A percentile compares a stretch with the other conserved stretches of the same genome.
phyloP scores from a whole-genome alignment of 169 alveolate genomes.

The Cryptosporidium canis region DNA sequence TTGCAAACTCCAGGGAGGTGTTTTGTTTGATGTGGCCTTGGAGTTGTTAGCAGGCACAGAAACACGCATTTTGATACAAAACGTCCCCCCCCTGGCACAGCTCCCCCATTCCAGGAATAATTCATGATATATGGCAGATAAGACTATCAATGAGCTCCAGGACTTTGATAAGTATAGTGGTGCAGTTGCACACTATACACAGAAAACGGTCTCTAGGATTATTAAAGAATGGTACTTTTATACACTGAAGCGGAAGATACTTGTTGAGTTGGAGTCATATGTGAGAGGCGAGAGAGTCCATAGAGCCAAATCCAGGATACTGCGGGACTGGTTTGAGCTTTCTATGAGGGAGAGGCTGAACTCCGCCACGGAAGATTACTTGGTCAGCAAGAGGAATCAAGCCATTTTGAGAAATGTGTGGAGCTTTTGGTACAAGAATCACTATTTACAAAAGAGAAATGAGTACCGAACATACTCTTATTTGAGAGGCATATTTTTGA shows the following conservation, averaged over 20 bases:
- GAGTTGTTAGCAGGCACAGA: not conserved
- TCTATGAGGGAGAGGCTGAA: constrained; percentile 26
- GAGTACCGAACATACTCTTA: not conserved
- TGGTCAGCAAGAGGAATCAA: not conserved
- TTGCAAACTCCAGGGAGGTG: too few relatives aligned
- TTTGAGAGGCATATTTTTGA: not conserved
- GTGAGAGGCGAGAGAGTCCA: not conserved
- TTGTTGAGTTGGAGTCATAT: constrained; percentile 13
- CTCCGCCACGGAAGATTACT: not conserved
- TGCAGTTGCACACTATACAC: constrained; percentile 46
- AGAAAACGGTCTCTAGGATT: constrained; percentile 26
- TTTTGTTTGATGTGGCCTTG: too few relatives aligned
- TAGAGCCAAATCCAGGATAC: not conserved
- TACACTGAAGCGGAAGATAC: constrained; percentile 13
- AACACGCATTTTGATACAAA: not conserved
- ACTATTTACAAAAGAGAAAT: constrained; percentile 9
- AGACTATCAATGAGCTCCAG: not conserved
- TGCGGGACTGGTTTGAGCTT: constrained; percentile 33
- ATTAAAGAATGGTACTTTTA: constrained; percentile 62
- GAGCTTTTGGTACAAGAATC: constrained; percentile 34
- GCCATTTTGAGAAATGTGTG: not conserved
- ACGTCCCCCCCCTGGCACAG: too few relatives aligned
- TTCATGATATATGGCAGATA: not conserved
- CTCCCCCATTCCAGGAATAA: not conserved
- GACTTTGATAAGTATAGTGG: constrained; percentile 40